These are phyloP conservation scores for Diaporthe velutina DNA, from an alignment of 2,329 filamentous ascomycete species.

Conservation along the genomic window DNA sequence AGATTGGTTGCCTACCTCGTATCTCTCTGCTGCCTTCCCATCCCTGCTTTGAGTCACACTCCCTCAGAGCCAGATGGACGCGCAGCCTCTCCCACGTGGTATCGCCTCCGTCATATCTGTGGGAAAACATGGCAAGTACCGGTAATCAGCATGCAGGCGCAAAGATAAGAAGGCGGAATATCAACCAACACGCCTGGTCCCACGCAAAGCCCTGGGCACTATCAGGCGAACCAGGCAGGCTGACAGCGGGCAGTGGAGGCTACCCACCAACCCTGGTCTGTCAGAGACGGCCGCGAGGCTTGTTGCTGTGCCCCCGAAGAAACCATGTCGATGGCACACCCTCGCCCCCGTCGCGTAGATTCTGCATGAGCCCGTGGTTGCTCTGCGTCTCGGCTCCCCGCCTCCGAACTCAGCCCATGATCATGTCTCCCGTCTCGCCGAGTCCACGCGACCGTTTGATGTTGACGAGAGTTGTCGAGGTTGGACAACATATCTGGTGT, in stretches of 20 bases:
- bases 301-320: not conserved
- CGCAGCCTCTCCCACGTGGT: conserved; percentile 23
- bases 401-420: not conserved
- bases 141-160: not conserved
- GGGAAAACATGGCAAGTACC: not conserved
- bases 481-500: conserved; percentile 3
- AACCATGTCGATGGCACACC: not conserved
- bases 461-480: not conserved
- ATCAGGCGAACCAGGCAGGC: conserved; percentile 7
- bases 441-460: conserved; percentile 12
- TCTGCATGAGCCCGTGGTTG: not conserved
- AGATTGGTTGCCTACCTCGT: conserved; percentile 21
- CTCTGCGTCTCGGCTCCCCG: not conserved
- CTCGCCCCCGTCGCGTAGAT: not conserved
- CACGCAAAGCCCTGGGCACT: not conserved
- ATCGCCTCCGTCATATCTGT: not conserved
- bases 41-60: conserved; percentile 14
- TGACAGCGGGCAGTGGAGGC: not conserved
- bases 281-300: not conserved
- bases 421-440: conserved; percentile 20
- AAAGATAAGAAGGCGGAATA: conserved; percentile 8
- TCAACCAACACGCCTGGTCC: not conserved
- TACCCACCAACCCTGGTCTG: not conserved
- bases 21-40: conserved; percentile 21
- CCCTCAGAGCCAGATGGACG: not conserved